Evolutionary conservation across 306 rosid genomes (phyloP), one percentile per base, ranked within the genome.

Genomic region (Sophora flavescens): DNA sequence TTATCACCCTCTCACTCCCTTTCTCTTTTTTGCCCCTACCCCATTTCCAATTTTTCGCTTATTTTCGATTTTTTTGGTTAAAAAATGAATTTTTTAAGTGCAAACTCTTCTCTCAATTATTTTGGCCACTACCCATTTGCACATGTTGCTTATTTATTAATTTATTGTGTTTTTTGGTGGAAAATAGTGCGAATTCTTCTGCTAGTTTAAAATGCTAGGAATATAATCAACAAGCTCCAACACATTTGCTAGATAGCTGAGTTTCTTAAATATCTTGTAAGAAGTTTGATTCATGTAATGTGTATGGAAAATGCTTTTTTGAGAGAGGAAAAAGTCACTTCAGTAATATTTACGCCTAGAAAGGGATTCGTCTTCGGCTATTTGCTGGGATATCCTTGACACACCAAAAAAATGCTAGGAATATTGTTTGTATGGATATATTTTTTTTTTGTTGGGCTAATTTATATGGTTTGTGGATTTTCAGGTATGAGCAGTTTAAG

Each of bases 401-500:
- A 8, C 12, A 41, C 2, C 11, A 1, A 41, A 41, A 41, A 41
- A 9, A 41, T 38, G 42, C 2, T 41, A 41, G 47, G 12, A 42
- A 42, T 42, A 2, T 42, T 42, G 48, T 42, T 42, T 45, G 5
- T 12, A 12, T 12, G 51, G 51, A 8, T 42, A 10, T 44, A 0
- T 45, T 12, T 45, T 45, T n/a, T 13, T 38, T 38, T 38, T 1
- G 0, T 5, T 8, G 13, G 73, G n/a, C 45, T 60, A 9, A 51
- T 50, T 61, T 0, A 30, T 9, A 4, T 56, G 14, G 22, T 22
- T 15, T 66, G n/a, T 63, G 71, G 18, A n/a, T 65, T 85, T 74
- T 39, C 77, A 94, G 98, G 89, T 92, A 65, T 58, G 91, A 85
- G 68, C 96, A 87, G 17, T 95, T 95, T 63, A 83, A 90, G 76